Evolutionary conservation across 176 grass and related monocot species (phyloP), one percentile per base, ranked within the genome.

Genomic region (Cenchrus americanus): DNA sequence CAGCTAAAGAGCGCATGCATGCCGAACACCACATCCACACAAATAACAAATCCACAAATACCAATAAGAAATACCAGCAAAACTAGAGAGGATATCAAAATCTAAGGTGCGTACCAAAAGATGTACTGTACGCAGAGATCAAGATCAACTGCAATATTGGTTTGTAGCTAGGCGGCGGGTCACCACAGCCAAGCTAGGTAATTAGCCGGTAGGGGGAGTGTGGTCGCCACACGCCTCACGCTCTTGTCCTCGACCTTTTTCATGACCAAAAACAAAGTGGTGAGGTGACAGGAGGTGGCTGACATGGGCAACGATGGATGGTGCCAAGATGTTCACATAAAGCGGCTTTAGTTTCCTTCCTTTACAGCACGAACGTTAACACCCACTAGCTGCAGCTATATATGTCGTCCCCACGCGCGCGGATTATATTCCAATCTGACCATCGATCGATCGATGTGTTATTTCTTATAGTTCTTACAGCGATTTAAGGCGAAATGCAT

Each of bases 151-250:
- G 54, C 22, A 77, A 71, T 77, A 78, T 78, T 90, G 42, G 54
- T 50, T 78, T 27, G 21, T 26, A 2, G 72, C 9, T 57, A 5
- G 62, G 46, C 50, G 62, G 53, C 46, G 62, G 71, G 62, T 22
- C 19, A 53, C 18, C 55, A 59, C 55, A 59, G 57, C 15, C 57
- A 22, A 11, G 24, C 12, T 21, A 74, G 22, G 73, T 32, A 59
- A 13, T 66, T 79, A 86, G 59, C 59, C 49, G 12, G 79, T 79
- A 86, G 66, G 68, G 80, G 80, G 80, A 79, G 84, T 71, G 88
- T 90, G 88, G 73, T 67, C n/a, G 43, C 60, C 88, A 90, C 88
- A 68, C 79, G 79, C 73, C 84, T 59, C 40, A 74, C 22, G 24
- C 66, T 17, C 73, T 82, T 90, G 72, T 78, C 79, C 37, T 27